Evolutionary conservation across 805 yeast species (phyloP).

Genomic region (Hanseniaspora valbyensis): DNA sequence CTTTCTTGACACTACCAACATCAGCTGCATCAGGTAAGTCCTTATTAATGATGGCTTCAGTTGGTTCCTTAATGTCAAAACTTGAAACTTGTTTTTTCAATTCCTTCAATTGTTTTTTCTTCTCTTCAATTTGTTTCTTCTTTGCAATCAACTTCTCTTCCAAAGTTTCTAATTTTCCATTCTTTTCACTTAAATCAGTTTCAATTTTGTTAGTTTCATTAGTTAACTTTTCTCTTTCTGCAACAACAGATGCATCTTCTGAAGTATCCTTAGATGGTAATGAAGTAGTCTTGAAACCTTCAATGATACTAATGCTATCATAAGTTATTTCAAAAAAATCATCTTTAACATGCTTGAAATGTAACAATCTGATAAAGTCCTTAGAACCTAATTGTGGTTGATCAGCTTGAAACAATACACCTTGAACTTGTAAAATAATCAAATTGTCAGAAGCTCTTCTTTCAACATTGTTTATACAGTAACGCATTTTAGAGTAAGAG

Average conservation of each 20-base stretch:
- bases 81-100: neutral
- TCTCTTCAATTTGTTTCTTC: slow-evolving; percentile 10
- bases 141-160: slow-evolving; percentile 15
- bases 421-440: neutral
- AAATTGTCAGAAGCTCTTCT: neutral
- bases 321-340: slow-evolving; percentile 17
- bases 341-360: slow-evolving; percentile 4
- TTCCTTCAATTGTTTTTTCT: neutral
- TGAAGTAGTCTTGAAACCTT: neutral
- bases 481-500: neutral
- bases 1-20: slow-evolving; percentile 4
- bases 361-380: slow-evolving; percentile 5
- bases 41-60: slow-evolving; percentile 1
- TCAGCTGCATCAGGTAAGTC: slow-evolving; percentile 1
- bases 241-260: slow-evolving; percentile 22
- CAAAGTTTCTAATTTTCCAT: slow-evolving; percentile 23
- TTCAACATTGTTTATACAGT: neutral
- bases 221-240: slow-evolving; percentile 19
- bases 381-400: neutral
- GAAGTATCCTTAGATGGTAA: slow-evolving; percentile 20
- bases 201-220: slow-evolving; percentile 17
- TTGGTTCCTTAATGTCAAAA: neutral
- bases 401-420: neutral
- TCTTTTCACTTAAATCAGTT: slow-evolving; percentile 17
- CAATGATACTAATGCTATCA: slow-evolving; percentile 5